phyloP scores from a whole-genome alignment of 306 rosid species.

The Rosa rugosa region DNA sequence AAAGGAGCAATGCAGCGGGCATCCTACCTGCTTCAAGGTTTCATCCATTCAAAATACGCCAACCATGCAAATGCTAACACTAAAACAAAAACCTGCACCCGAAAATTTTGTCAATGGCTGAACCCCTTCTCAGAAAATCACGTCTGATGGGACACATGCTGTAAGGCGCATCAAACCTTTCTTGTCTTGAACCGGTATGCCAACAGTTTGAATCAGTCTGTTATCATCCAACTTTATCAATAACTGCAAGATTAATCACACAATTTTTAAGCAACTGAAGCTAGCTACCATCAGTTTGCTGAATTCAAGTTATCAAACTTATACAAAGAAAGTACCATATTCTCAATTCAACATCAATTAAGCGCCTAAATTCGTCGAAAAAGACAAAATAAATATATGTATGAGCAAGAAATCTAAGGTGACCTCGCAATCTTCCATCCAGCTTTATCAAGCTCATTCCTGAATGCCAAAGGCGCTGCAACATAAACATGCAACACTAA shows the following conservation, averaged over 20 bases:
- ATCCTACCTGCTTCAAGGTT: conserved; percentile 42
- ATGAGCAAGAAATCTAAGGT: conserved; percentile 22
- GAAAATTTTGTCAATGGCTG: neutral
- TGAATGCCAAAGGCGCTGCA: conserved; percentile 83
- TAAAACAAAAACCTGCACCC: conserved; percentile 18
- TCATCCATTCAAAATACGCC: conserved; percentile 17
- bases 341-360: neutral
- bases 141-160: conserved; percentile 97
- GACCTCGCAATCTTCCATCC: conserved; percentile 97
- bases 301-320: neutral
- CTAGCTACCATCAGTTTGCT: neutral
- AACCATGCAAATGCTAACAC: neutral
- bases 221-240: conserved; percentile 86
- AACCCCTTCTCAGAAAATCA: conserved; percentile 31
- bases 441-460: conserved; percentile 80
- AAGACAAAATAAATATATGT: neutral
- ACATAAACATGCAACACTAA: neutral
- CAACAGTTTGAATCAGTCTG: conserved; percentile 93
- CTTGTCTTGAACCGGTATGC: conserved; percentile 72
- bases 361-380: neutral
- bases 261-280: neutral
- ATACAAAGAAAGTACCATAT: neutral
- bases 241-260: conserved; percentile 52
- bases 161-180: conserved; percentile 73
- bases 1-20: conserved; percentile 89